Base-by-base conservation (phyloP, 1,284 basidiomycete genomes). In the Inonotus hispidus region DNA sequence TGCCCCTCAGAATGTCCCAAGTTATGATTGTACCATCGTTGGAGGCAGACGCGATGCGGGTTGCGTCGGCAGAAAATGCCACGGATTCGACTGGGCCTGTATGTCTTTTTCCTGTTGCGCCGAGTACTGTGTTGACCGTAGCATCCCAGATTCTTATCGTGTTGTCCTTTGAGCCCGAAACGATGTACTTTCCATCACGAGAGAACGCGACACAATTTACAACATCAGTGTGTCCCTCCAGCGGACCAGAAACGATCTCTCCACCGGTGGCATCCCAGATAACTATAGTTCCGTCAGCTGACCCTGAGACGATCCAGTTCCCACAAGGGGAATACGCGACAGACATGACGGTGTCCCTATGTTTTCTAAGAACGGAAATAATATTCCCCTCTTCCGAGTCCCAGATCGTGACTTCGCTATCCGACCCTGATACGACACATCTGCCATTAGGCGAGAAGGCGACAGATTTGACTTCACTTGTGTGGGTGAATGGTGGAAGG, bases 1-100 rank as follows among this genome's bases (percentile, higher is more conserved):
- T 8, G 32, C 32, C 32, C 3, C 32, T 32, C 32, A 32, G 32
- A 32, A 8, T 29, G 25, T 59, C 56, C 63, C 63, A 64, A 21
- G 59, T 50, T 16, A 53, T 52, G 11, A 64, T 54, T 19, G 56
- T 62, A 13, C 27, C 21, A 41, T 64, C 60, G 13, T 3, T 37
- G 21, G 61, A 59, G 14, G 56, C 61, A n/a, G 60, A 64, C 10
- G 35, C 56, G 16, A 64, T 47, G 2, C 16, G 27, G 3, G 23
- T 55, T 32, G 35, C 53, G 43, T 56, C 53, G 8, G 52, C 13
- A 38, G 59, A 60, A 47, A 55, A 57, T 27, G 56, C 25, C 7
- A 49, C 56, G 43, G 29, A 46, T 3, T 13, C 1, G 41, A 57
- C 27, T 7, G 2, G 3, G 21, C 45, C 32, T 10, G 23, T 25